Evolutionary conservation across 75 land plant species (phyloP).

Genomic region (Ceratopteris richardii): DNA sequence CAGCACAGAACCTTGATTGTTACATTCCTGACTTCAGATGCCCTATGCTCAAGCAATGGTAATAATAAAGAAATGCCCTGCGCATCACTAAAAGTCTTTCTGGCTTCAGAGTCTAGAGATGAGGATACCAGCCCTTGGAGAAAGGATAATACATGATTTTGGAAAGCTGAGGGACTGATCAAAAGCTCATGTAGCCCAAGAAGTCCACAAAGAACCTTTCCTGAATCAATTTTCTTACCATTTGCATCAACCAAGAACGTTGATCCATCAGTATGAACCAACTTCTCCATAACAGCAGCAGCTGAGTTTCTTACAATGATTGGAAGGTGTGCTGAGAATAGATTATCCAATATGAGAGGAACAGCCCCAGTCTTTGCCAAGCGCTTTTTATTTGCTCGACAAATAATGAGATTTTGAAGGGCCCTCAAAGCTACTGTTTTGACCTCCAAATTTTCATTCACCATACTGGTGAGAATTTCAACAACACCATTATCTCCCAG

Average conservation of each 20-base stretch:
- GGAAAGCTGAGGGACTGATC: not conserved
- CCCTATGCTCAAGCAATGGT: conserved; percentile 24
- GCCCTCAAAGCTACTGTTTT: conserved; percentile 37
- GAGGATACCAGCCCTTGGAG: conserved; percentile 31
- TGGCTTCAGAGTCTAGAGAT: conserved; percentile 14
- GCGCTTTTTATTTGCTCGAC: conserved; percentile 21
- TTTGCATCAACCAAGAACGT: conserved; percentile 30
- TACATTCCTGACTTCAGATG: conserved; percentile 27
- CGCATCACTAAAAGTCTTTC: conserved; percentile 13
- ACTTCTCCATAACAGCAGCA: conserved; percentile 30
- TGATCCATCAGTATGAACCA: conserved; percentile 27
- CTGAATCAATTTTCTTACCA: conserved; percentile 23
- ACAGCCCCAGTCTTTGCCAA: conserved; percentile 36
- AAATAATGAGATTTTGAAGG: conserved; percentile 26
- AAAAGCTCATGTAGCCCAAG: conserved; percentile 16
- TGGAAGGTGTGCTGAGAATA: conserved; percentile 25
- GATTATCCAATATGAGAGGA: conserved; percentile 29
- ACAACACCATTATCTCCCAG: conserved; percentile 45
- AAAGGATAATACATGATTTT: conserved; percentile 21
- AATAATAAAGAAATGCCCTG: conserved; percentile 34
- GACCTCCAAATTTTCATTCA: conserved; percentile 28
- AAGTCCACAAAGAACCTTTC: conserved; percentile 17
- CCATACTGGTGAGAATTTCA: conserved; percentile 34
- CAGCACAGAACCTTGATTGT: conserved; percentile 26
- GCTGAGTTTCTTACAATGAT: conserved; percentile 22